Evolutionary conservation across 805 yeast species (phyloP).

Genomic region (Debaryomyces castellii): DNA sequence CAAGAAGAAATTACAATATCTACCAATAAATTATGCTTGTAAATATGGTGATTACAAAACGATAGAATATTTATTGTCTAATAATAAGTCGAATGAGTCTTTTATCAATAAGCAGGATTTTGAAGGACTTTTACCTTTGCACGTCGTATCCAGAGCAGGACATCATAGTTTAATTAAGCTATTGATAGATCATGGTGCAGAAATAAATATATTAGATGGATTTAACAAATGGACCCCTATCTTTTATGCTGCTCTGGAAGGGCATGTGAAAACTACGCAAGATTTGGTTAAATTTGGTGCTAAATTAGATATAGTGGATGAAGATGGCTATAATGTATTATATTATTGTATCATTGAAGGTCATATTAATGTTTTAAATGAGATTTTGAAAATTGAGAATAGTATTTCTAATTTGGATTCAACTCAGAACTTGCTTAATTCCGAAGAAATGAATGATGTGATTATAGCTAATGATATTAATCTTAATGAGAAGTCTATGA

Average conservation of each 20-base stretch:
- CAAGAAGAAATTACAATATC: constrained; percentile 57
- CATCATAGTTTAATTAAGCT: constrained; percentile 67
- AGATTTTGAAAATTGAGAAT: constrained; percentile 40
- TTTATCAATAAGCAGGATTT: constrained; percentile 63
- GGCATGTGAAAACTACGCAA: constrained; percentile 68
- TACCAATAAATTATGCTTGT: constrained; percentile 86
- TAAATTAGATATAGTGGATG: constrained; percentile 64
- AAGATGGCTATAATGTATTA: constrained; percentile 74
- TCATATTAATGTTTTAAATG: constrained; percentile 75
- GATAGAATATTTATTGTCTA: constrained; percentile 58
- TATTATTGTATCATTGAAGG: constrained; percentile 96
- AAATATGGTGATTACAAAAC: constrained; percentile 74
- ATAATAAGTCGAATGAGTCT: constrained; percentile 22
- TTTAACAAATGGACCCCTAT: constrained; percentile 93
- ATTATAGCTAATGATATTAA: constrained; percentile 1
- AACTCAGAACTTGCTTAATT: too few species aligned
- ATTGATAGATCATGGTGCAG: constrained; percentile 66
- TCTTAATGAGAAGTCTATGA: too few species aligned
- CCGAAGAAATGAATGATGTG: neutral
- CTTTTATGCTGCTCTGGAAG: constrained; percentile 86
- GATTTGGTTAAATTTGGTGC: constrained; percentile 77
- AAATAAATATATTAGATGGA: constrained; percentile 77
- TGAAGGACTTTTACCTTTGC: constrained; percentile 86
- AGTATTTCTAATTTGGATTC: neutral
- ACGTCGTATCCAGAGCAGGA: constrained; percentile 85